phyloP scores from a whole-genome alignment of 2,329 filamentous ascomycete species.

The Myrmaecium sp. region DNA sequence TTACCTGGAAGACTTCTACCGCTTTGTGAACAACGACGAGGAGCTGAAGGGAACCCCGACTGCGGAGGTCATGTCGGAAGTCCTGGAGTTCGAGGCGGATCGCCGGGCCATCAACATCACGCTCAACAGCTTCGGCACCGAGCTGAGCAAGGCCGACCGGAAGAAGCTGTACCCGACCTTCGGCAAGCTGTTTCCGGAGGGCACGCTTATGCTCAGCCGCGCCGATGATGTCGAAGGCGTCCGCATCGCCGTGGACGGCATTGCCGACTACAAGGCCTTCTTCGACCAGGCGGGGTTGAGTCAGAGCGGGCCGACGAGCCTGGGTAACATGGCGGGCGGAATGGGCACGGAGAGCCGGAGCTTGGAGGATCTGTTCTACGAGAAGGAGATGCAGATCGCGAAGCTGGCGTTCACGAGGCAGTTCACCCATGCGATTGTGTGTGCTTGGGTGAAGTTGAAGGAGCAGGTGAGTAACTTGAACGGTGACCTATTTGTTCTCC shows the following conservation, averaged over 20 bases:
- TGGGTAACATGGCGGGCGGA: constrained; percentile 74
- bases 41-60: constrained; percentile 82
- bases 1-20: constrained; percentile 94
- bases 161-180: constrained; percentile 94
- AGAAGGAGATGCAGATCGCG: constrained; percentile 98
- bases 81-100: constrained; percentile 93
- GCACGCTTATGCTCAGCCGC: constrained; percentile 82
- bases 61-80: constrained; percentile 85
- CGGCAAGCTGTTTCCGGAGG: constrained; percentile 82
- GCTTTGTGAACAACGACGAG: constrained; percentile 78
- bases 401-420: constrained; percentile 91
- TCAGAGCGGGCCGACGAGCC: constrained; percentile 52
- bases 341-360: constrained; percentile 70
- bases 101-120: constrained; percentile 97
- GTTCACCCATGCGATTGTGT: constrained; percentile 88
- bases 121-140: constrained; percentile 94
- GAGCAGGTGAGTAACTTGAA: constrained; percentile 95
- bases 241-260: constrained; percentile 78
- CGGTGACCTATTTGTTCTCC: constrained; percentile 5
- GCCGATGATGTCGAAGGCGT: constrained; percentile 94
- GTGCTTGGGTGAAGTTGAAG: constrained; percentile 92
- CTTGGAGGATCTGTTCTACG: constrained; percentile 94
- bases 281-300: constrained; percentile 81
- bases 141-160: constrained; percentile 80
- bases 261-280: constrained; percentile 86